phyloP scores from a whole-genome alignment of 1,284 basidiomycete genomes.

The Pholiota adiposa region DNA sequence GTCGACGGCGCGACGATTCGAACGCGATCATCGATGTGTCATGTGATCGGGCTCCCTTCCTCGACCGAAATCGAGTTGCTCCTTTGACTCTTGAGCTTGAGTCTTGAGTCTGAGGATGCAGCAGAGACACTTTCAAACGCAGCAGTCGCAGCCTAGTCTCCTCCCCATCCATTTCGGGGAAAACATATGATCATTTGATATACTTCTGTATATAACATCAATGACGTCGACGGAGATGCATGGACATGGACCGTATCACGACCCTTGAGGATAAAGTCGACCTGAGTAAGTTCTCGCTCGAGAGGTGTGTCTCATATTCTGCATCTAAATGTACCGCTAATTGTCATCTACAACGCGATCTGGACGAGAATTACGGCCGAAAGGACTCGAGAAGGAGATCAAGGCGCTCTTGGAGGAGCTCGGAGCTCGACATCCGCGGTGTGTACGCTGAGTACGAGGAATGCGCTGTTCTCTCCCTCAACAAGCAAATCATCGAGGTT shows the following conservation, averaged over 20 bases:
- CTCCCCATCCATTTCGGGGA: no score
- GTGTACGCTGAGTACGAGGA: slow-evolving; percentile 84
- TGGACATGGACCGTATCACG: slow-evolving; percentile 94
- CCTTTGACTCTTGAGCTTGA: no score
- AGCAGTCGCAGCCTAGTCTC: no score
- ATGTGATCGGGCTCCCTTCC: slow-evolving; percentile 14
- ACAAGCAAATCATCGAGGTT: slow-evolving; percentile 69
- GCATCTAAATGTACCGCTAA: slow-evolving; percentile 79
- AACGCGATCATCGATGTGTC: slow-evolving; percentile 23
- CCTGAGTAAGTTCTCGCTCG: slow-evolving; percentile 84
- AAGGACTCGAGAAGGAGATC: slow-evolving; percentile 66
- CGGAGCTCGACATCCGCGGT: slow-evolving; percentile 70
- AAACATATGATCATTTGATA: no score
- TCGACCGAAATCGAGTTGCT: not conserved
- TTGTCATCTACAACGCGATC: slow-evolving; percentile 89
- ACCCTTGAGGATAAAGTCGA: slow-evolving; percentile 92
- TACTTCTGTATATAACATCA: no score
- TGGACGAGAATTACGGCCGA: slow-evolving; percentile 86
- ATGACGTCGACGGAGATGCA: slow-evolving; percentile 94
- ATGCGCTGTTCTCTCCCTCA: slow-evolving; percentile 71
- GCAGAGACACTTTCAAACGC: no score
- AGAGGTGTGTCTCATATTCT: slow-evolving; percentile 61
- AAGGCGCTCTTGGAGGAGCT: slow-evolving; percentile 81
- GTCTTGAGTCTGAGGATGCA: not conserved
- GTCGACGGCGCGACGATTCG: slow-evolving; percentile 12